These are phyloP conservation scores for Teratosphaeria pseudoeucalypti DNA, from an alignment of 2,329 filamentous ascomycete species.

Conservation along the genomic window DNA sequence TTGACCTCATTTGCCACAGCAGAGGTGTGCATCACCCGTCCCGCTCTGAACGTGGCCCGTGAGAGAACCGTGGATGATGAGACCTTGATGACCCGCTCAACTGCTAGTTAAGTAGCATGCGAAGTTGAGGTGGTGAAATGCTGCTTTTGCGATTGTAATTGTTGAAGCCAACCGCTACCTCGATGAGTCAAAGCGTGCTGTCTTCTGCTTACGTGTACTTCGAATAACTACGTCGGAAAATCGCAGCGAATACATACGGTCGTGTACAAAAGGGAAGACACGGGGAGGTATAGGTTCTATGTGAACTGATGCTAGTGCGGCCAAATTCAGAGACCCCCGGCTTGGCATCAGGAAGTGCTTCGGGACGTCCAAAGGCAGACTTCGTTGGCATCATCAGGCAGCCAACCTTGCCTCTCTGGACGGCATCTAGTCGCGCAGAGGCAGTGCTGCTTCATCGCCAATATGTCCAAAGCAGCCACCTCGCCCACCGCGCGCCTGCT, in stretches of 20 bases:
- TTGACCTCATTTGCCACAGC: neutral
- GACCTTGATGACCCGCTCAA: neutral
- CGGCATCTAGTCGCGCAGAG: neutral
- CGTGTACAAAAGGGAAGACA: neutral
- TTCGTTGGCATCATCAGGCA: neutral
- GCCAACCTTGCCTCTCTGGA: neutral
- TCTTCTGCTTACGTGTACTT: neutral
- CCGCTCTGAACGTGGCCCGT: neutral
- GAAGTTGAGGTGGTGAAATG: neutral
- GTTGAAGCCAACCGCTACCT: neutral
- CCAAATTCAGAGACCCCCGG: neutral
- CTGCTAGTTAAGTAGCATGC: neutral
- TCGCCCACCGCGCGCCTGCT: conserved; percentile 60
- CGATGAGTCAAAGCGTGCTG: neutral
- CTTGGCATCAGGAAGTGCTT: neutral
- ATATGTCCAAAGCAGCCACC: conserved; percentile 28
- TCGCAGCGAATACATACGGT: neutral
- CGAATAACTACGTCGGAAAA: neutral
- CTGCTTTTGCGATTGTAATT: neutral
- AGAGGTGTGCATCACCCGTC: neutral
- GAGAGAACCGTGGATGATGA: neutral
- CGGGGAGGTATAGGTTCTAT: neutral
- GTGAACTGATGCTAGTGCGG: neutral
- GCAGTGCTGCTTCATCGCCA: neutral
- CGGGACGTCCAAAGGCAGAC: neutral